Base-by-base conservation (phyloP, 2,329 filamentous ascomycete species). In the Tolypocladium inflatum region DNA sequence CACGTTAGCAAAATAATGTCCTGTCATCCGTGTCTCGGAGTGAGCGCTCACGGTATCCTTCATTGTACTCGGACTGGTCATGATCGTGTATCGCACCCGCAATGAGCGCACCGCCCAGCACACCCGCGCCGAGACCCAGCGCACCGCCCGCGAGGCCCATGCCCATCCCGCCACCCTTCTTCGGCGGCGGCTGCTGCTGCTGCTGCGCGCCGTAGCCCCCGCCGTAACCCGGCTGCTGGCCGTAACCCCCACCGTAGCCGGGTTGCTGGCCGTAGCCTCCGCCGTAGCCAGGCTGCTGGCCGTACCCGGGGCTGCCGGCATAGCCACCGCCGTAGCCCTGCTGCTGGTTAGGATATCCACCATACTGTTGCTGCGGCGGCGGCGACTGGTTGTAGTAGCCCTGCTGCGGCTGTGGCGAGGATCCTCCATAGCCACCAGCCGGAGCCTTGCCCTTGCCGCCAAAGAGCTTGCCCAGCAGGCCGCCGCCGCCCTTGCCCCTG, bases 111-210 rank as follows among this genome's bases (percentile, higher is more conserved):
- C 91, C 91, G 64, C 91, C 92, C 1, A 96, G 66, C 68, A 96
- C 68, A 71, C 91, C 91, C 62, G 88, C 91, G 64, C 91, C 91
- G 4, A 90, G 72, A 75, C 91, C 91, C 50, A 96, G 76, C 26
- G 89, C 89, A 55, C 86, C 90, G 54, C 89, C 90, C 1, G 80
- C 83, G 60, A 82, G 79, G n/a, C 90, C 89, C 74, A 93, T 70
- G 39, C 63, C 63, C 65, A 70, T 65, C 15, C 26, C 45, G 41
- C 72, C 70, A 51, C 71, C 71, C 53, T 70, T 64, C 65, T 77
- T 78, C 60, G 75, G 78, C 58, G 75, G 71, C 61, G 71, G 66
- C 60, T 70, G 67, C 55, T 61, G 62, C 51, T 58, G 56, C 59
- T 54, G 39, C 41, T 21, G 42, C 48, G 13, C 55, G 13, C 68